Evolutionary conservation across 2,329 filamentous ascomycete species (phyloP).

Genomic region (Colletotrichum phormii): DNA sequence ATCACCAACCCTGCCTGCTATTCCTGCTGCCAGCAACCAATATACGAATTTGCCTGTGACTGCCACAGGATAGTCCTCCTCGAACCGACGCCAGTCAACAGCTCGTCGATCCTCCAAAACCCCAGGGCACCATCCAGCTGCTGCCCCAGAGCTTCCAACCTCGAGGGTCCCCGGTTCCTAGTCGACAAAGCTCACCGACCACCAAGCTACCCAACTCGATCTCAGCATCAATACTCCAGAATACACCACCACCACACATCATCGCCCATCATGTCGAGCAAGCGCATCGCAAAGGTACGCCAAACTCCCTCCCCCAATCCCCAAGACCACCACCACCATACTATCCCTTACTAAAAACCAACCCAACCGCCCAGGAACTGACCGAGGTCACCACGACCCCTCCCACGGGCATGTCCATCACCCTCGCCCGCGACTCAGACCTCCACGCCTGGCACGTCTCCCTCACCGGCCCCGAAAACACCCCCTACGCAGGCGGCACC

Average conservation of each 20-base stretch:
- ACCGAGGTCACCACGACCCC: slow-evolving; percentile 61
- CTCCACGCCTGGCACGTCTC: slow-evolving; percentile 65
- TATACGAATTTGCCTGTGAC: too few species aligned
- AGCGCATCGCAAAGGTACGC: slow-evolving; percentile 58
- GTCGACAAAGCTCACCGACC: background rate
- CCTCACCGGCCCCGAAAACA: slow-evolving; percentile 56
- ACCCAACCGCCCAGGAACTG: slow-evolving; percentile 57
- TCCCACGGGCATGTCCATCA: slow-evolving; percentile 59
- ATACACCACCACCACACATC: background rate
- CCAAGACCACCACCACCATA: slow-evolving; percentile 38
- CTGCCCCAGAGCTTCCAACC: slow-evolving; percentile 15
- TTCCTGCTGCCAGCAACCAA: background rate
- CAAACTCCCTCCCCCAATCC: background rate
- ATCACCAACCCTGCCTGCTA: background rate
- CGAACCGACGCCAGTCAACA: background rate
- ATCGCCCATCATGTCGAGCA: slow-evolving; percentile 51
- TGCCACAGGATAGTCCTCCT: background rate
- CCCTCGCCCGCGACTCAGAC: slow-evolving; percentile 58
- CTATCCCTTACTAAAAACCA: background rate
- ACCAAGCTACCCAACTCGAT: slow-evolving; percentile 3
- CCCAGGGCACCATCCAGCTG: background rate
- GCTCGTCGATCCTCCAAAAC: background rate
- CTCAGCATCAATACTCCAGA: background rate
- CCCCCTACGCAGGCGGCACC: slow-evolving; percentile 71
- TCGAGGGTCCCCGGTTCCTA: slow-evolving; percentile 9